Percentiles rank a stretch among this genome's conserved stretches.
Conservation (phyloP, 192 early-diverging fungal species). For the Endogone sp. region DNA sequence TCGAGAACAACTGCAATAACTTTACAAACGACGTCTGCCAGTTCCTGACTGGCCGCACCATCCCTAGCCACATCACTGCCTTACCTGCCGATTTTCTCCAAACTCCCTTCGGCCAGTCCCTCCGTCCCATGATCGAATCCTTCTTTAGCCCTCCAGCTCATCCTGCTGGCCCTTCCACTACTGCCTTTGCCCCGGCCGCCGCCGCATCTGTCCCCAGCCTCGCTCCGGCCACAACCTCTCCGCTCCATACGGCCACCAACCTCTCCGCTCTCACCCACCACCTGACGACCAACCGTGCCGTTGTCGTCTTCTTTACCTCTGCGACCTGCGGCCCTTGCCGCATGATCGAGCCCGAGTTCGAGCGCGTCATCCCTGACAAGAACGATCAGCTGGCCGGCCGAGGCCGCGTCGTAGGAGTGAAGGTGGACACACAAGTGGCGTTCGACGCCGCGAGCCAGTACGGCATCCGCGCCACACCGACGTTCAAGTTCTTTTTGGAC, state of each 20-base stretch:
- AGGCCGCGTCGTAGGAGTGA: conserved; percentile 50
- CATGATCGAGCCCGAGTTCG: conserved; percentile 66
- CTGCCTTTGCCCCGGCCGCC: not conserved
- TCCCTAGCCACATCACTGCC: conserved; percentile 72
- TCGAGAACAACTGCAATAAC: conserved; percentile 87
- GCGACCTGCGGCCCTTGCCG: conserved; percentile 64
- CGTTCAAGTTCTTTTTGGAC: conserved; percentile 65
- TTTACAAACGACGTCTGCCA: conserved; percentile 76
- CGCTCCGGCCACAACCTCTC: conserved; percentile 10
- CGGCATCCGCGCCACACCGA: conserved; percentile 61
- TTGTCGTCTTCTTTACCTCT: conserved; percentile 69
- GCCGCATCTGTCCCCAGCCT: conserved; percentile 23
- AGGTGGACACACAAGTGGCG: conserved; percentile 56
- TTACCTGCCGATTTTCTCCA: conserved; percentile 64
- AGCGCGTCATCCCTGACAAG: conserved; percentile 47
- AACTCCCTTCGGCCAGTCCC: conserved; percentile 59
- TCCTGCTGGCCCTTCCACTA: not conserved
- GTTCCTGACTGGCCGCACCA: conserved; percentile 71
- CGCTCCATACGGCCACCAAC: conserved; percentile 33
- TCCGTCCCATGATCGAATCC: conserved; percentile 63
- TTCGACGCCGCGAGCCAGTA: conserved; percentile 49
- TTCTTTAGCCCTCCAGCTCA: conserved; percentile 55
- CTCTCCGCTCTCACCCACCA: conserved; percentile 35
- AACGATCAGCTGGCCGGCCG: conserved; percentile 8
- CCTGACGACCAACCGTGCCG: conserved; percentile 43